Evolutionary conservation across 352 stramenopile species (phyloP), one percentile per base, ranked within the genome.

Genomic region (Phytophthora foliorum): DNA sequence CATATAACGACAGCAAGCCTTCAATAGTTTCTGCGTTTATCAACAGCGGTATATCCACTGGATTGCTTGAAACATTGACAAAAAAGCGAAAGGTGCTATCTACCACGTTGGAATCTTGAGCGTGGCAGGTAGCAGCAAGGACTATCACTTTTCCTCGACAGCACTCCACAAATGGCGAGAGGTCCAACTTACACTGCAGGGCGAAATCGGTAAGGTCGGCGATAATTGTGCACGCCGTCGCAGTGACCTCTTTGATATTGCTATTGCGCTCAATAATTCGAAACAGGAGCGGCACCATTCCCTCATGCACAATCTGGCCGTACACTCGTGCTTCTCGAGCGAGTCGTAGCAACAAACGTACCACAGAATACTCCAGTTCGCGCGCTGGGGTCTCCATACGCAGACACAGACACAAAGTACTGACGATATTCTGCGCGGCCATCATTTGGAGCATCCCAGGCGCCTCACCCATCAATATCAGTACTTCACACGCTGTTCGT

Each of bases 131-230:
- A 27, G 75, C 82, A 10, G 80, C 68, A 1, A 72, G 65, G 10
- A 92, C 74, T 1, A 94, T 59, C 11, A 82, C 61, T 41, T 74
- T 60, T 3, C 84, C 77, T 27, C 31, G 59, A 53, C 86, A 94
- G 1, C 50, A 22, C 11, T 75, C 64, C 32, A 90, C n/a, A 32
- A 86, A 91, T 21, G 77, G 59, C 9, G 74, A 74, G 6, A 94
- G 24, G 51, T 92, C 86, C 22, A 92, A 57, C 22, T 81, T 85
- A 41, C 83, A 88, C 10, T 80, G 51, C 9, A 66, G 49, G 4
- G 86, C 82, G 71, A 91, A 91, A 16, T 81, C 75, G 2, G 87
- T 88, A 13, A 97, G 48, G 3, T 81, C 73, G 25, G 93, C 90
- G 6, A 98, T 67, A 4, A 97, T 86, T 8, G 82, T 66, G 25